Base-by-base conservation (phyloP, 176 grass and related monocot species). In the Oryza officinalis region DNA sequence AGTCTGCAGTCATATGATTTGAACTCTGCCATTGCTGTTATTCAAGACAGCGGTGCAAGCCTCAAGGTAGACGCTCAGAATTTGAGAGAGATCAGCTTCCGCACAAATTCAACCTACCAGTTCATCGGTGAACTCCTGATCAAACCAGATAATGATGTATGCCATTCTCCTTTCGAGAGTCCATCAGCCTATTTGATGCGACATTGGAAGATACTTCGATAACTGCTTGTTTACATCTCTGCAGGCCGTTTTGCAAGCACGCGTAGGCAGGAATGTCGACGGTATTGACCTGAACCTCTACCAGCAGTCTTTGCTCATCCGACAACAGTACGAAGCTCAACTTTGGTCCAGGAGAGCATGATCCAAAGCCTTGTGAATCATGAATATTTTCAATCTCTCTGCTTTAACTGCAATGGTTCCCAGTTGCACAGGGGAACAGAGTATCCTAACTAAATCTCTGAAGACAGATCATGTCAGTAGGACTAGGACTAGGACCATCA, bases 71-170 rank as follows among this genome's bases (percentile, higher is more conserved):
- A 98, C 78, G 88, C 89, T 18, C 79, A 71, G 4, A 75, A 96
- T 18, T 80, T 99, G 78, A 70, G 91, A 50, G 87, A 86, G 11
- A 23, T 89, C 28, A 59, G 20, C 87, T 96, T 99, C 75, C 69
- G 67, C 10, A 32, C 13, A 26, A 80, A 82, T 1, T 93, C 89
- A 14, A 70, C 25, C 0, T 99, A 94, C 67, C 96, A 96, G 83
- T 96, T 99, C 83, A 92, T 99, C 23, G 96, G 96, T 0, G 96
- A 96, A 73, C 87, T 96, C 41, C 31, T 85, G 13, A 79, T 99
- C 81, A 78, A 5, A 35, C 59, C 54, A 46, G 57, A 81, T 27
- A 81, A 89, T 3, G 75, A 89, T 44, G 91, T 92, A 81, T 43
- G 11, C 13, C 17, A 11, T 23, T 75, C 52, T 27, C 5, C 26